A percentile compares a stretch with the other conserved stretches of the same genome.
Conservation (phyloP, 2,329 filamentous ascomycete genomes). For the Colletotrichum sp. region DNA sequence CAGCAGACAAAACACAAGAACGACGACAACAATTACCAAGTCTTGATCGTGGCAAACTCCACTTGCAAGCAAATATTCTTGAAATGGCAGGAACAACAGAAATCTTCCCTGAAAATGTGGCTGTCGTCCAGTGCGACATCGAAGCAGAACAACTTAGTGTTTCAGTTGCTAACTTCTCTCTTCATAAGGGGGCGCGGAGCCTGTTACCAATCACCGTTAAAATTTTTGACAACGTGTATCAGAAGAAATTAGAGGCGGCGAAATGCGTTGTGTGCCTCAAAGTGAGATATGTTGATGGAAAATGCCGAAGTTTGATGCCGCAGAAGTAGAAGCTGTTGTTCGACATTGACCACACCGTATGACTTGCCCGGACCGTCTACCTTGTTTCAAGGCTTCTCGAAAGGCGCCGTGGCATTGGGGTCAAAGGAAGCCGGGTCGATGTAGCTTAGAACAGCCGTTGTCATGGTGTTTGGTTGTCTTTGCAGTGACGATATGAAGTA, state of each 20-base stretch:
- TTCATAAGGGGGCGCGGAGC: background rate
- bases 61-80: background rate
- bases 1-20: background rate
- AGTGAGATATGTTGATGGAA: too few species aligned
- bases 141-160: background rate
- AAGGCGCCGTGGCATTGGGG: too few species aligned
- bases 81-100: background rate
- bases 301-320: too few species aligned
- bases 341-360: too few species aligned
- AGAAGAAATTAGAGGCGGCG: background rate
- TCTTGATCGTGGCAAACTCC: background rate
- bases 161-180: background rate
- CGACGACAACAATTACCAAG: background rate
- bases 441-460: too few species aligned
- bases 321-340: too few species aligned
- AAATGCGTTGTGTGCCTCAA: background rate
- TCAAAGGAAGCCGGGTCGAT: too few species aligned
- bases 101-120: background rate
- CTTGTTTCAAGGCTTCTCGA: too few species aligned
- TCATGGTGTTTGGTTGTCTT: too few species aligned
- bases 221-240: background rate
- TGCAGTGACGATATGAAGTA: too few species aligned
- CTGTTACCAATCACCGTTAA: background rate
- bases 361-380: too few species aligned
- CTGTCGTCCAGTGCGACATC: background rate